phyloP scores from a whole-genome alignment of 768 basidiomycete genomes.

The Lactarius tabidus region DNA sequence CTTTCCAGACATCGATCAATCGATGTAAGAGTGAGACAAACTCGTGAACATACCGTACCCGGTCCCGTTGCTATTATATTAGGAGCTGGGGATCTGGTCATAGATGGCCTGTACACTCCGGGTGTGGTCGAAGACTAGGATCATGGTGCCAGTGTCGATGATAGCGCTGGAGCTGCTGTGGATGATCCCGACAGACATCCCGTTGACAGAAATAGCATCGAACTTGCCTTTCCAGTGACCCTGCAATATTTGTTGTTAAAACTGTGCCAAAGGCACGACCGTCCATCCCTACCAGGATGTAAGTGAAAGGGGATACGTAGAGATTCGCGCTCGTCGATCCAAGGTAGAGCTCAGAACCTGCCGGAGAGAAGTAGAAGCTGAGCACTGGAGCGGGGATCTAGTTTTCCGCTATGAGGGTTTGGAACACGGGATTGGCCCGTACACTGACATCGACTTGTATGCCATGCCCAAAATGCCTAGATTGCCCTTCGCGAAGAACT shows the following conservation, averaged over 20 bases:
- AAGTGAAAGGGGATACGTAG: conserved; percentile 18
- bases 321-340: conserved; percentile 18
- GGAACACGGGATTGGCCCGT: conserved; percentile 31
- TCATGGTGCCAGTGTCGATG: conserved; percentile 35
- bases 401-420: conserved; percentile 42
- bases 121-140: conserved; percentile 28
- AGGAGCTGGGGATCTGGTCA: background rate
- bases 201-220: conserved; percentile 28
- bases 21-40: background rate
- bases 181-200: conserved; percentile 18
- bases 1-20: background rate
- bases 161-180: conserved; percentile 24
- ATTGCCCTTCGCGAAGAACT: conserved; percentile 40
- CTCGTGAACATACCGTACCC: background rate
- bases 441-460: conserved; percentile 29
- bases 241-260: conserved; percentile 27
- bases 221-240: conserved; percentile 26
- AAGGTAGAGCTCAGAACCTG: conserved; percentile 37
- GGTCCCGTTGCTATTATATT: background rate
- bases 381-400: conserved; percentile 38
- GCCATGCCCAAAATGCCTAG: conserved; percentile 44
- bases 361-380: conserved; percentile 44
- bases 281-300: conserved; percentile 5
- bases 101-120: background rate
- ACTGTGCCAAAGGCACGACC: conserved; percentile 23